Evolutionary conservation across 352 stramenopile genomes (phyloP).

Genomic region (Aphanomyces invadans): DNA sequence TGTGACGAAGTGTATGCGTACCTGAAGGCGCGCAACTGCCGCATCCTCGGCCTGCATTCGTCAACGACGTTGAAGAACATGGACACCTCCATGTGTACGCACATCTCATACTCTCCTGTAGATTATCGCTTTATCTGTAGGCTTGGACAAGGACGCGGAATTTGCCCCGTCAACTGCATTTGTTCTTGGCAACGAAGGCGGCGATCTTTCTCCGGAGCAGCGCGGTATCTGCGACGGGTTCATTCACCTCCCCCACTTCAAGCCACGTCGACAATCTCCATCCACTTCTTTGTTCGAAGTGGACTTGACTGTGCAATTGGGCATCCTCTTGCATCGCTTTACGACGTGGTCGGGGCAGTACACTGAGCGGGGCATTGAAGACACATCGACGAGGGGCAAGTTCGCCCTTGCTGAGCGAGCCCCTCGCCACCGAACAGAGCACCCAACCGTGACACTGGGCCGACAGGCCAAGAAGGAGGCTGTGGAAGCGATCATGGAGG

Average conservation of each 20-base stretch:
- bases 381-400: slow-evolving; percentile 63
- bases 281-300: slow-evolving; percentile 22
- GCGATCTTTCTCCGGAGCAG: slow-evolving; percentile 48
- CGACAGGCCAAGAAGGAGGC: slow-evolving; percentile 41
- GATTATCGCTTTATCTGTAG: slow-evolving; percentile 27
- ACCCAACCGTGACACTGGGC: slow-evolving; percentile 33
- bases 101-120: background rate
- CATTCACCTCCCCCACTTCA: slow-evolving; percentile 42
- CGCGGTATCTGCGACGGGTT: slow-evolving; percentile 59
- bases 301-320: slow-evolving; percentile 54
- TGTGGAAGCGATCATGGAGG: slow-evolving; percentile 35
- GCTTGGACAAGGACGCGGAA: slow-evolving; percentile 33
- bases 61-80: background rate
- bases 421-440: slow-evolving; percentile 29
- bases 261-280: background rate
- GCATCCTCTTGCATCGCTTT: slow-evolving; percentile 63
- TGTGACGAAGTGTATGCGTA: slow-evolving; percentile 52
- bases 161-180: slow-evolving; percentile 57
- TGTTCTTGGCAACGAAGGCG: slow-evolving; percentile 66
- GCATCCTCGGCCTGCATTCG: slow-evolving; percentile 45
- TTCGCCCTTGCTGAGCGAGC: slow-evolving; percentile 52
- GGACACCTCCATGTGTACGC: slow-evolving; percentile 32
- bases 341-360: slow-evolving; percentile 47
- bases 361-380: slow-evolving; percentile 46
- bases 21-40: slow-evolving; percentile 46